These are phyloP conservation scores for Penicilliopsis zonata DNA, from an alignment of 495 filamentous ascomycete species.

Conservation along the genomic window DNA sequence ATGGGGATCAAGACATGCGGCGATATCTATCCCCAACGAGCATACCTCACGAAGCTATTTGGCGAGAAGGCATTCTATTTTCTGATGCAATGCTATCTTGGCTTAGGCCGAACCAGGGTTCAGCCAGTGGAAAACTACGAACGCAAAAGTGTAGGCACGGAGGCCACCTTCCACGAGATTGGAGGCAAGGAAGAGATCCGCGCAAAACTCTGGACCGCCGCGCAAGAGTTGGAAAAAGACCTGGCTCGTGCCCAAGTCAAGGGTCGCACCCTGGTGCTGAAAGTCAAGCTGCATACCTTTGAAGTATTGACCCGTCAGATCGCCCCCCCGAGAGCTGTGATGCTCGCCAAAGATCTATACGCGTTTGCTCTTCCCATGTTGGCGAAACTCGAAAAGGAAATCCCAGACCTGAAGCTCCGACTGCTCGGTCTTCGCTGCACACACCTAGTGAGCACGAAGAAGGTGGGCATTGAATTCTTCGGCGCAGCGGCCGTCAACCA, in stretches of 20 bases:
- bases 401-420: slow-evolving; percentile 67
- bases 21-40: slow-evolving; percentile 69
- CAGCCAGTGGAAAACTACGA: slow-evolving; percentile 84
- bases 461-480: slow-evolving; percentile 69
- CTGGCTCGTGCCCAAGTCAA: slow-evolving; percentile 69
- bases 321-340: slow-evolving; percentile 59
- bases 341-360: slow-evolving; percentile 70
- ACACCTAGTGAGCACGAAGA: slow-evolving; percentile 74
- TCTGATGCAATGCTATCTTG: slow-evolving; percentile 71
- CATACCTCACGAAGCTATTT: slow-evolving; percentile 63
- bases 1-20: slow-evolving; percentile 84
- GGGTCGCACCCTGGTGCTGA: slow-evolving; percentile 79
- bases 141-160: slow-evolving; percentile 87
- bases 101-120: slow-evolving; percentile 77
- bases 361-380: slow-evolving; percentile 73
- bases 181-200: slow-evolving; percentile 53
- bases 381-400: slow-evolving; percentile 73
- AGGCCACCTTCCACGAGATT: slow-evolving; percentile 83
- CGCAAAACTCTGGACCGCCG: slow-evolving; percentile 63
- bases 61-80: slow-evolving; percentile 88
- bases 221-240: slow-evolving; percentile 84
- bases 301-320: slow-evolving; percentile 80
- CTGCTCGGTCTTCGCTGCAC: slow-evolving; percentile 85
- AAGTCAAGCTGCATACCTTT: slow-evolving; percentile 90
- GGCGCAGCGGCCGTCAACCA: slow-evolving; percentile 29